phyloP scores from a whole-genome alignment of 2,329 filamentous ascomycete species.

The Atkinsonella texensis region DNA sequence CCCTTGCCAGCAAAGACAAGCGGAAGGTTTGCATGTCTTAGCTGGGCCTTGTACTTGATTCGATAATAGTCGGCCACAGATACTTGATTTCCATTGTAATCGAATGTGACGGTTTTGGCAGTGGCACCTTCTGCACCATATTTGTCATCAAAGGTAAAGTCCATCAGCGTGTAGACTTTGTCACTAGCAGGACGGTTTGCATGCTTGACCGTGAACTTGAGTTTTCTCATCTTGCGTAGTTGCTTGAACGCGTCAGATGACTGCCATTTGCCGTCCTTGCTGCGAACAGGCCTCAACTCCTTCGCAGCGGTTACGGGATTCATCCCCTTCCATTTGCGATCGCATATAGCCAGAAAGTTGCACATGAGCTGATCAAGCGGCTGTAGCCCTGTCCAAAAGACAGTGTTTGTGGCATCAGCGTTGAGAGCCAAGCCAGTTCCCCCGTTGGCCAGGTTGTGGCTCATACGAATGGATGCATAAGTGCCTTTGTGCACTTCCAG shows the following conservation, averaged over 20 bases:
- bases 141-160: conserved; percentile 34
- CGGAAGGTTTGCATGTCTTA: conserved; percentile 38
- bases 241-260: conserved; percentile 41
- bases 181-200: conserved; percentile 28
- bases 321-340: conserved; percentile 16
- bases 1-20: conserved; percentile 44
- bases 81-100: conserved; percentile 32
- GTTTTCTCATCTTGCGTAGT: conserved; percentile 39
- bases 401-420: conserved; percentile 81
- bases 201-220: conserved; percentile 46
- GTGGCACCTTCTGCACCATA: conserved; percentile 34
- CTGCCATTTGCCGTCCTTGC: conserved; percentile 14
- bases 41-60: conserved; percentile 38
- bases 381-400: conserved; percentile 56
- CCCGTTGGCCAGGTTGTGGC: conserved; percentile 36
- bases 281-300: conserved; percentile 23
- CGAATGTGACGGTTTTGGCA: conserved; percentile 43
- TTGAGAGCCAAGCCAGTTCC: conserved; percentile 65
- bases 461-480: conserved; percentile 73
- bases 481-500: conserved; percentile 78
- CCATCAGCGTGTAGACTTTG: conserved; percentile 40
- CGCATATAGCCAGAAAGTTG: conserved; percentile 21
- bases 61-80: conserved; percentile 43
- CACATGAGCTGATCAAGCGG: conserved; percentile 26
- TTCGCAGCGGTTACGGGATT: conserved; percentile 16